Evolutionary conservation across 2,329 filamentous ascomycete species (phyloP).

Genomic region (Cercospora citrullina): DNA sequence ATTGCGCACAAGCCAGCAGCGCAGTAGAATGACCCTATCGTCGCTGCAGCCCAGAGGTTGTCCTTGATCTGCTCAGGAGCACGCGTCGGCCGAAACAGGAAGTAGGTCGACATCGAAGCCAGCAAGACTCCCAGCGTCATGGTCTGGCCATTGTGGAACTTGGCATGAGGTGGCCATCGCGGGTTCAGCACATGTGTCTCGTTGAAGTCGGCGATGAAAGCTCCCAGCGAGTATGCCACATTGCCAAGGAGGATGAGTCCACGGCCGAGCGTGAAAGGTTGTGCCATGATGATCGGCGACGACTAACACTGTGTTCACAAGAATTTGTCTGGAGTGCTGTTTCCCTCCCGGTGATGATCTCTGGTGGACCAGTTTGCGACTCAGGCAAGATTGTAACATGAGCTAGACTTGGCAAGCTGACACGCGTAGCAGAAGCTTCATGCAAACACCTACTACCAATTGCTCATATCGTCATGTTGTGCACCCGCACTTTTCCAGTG

Average conservation of each 20-base stretch:
- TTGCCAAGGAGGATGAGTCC: slow-evolving; percentile 37
- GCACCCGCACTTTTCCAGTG: neutral
- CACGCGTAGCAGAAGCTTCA: neutral
- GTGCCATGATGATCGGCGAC: neutral
- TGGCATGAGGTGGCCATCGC: slow-evolving; percentile 52
- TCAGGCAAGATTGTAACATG: neutral
- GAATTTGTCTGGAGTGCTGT: neutral
- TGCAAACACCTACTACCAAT: neutral
- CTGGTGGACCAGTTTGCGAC: neutral
- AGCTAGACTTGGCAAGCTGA: neutral
- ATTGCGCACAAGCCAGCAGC: slow-evolving; percentile 47
- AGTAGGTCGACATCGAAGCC: slow-evolving; percentile 43
- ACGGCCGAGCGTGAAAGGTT: slow-evolving; percentile 33
- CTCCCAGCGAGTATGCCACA: slow-evolving; percentile 37
- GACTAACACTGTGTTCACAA: neutral
- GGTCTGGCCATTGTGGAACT: slow-evolving; percentile 56
- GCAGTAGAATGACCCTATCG: slow-evolving; percentile 49
- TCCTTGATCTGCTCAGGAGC: slow-evolving; percentile 16
- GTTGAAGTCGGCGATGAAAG: slow-evolving; percentile 38
- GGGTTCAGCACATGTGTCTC: slow-evolving; percentile 53
- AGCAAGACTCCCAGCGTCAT: slow-evolving; percentile 50
- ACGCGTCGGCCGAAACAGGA: slow-evolving; percentile 33
- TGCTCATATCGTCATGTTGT: neutral
- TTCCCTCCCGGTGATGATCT: neutral
- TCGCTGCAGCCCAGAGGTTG: slow-evolving; percentile 38